phyloP scores from a whole-genome alignment of 352 stramenopile species.

The Nothophytophthora sp. region DNA sequence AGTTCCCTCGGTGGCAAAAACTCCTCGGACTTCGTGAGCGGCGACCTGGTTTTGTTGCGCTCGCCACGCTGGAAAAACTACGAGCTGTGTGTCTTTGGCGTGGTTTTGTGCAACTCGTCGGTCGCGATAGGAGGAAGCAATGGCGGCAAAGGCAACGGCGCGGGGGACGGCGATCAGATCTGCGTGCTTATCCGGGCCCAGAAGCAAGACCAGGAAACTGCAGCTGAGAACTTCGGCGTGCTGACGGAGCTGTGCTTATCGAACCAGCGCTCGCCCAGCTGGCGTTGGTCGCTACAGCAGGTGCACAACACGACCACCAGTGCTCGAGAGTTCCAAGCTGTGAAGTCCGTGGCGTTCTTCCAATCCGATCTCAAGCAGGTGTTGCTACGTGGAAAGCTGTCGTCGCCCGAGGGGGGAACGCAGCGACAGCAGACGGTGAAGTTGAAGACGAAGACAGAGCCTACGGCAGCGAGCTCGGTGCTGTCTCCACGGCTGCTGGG shows the following conservation, averaged over 20 bases:
- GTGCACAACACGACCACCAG: constrained; percentile 79
- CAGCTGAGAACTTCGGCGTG: constrained; percentile 36
- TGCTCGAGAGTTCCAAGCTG: constrained; percentile 80
- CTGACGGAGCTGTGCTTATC: constrained; percentile 71
- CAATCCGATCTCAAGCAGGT: constrained; percentile 49
- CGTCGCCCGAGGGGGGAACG: constrained; percentile 5
- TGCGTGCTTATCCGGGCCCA: constrained; percentile 62
- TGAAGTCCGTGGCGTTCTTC: constrained; percentile 64
- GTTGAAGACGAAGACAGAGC: background rate
- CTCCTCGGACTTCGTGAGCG: constrained; percentile 50
- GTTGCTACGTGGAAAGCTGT: constrained; percentile 42
- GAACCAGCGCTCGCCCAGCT: constrained; percentile 56
- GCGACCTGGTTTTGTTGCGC: constrained; percentile 60
- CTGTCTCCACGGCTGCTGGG: constrained; percentile 48
- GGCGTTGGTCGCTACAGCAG: constrained; percentile 66
- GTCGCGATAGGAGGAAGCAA: constrained; percentile 39
- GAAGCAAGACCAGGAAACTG: constrained; percentile 17
- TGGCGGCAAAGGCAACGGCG: constrained; percentile 2
- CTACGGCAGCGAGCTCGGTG: constrained; percentile 7
- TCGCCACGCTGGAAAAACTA: constrained; percentile 65
- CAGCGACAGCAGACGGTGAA: too few species aligned
- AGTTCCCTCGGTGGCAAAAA: constrained; percentile 17
- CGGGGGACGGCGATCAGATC: constrained; percentile 45
- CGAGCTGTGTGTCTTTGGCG: constrained; percentile 57
- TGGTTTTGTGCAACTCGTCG: constrained; percentile 73